These are phyloP conservation scores for Macrotyloma uniflorum DNA, from an alignment of 306 rosid genomes.

Conservation along the genomic window DNA sequence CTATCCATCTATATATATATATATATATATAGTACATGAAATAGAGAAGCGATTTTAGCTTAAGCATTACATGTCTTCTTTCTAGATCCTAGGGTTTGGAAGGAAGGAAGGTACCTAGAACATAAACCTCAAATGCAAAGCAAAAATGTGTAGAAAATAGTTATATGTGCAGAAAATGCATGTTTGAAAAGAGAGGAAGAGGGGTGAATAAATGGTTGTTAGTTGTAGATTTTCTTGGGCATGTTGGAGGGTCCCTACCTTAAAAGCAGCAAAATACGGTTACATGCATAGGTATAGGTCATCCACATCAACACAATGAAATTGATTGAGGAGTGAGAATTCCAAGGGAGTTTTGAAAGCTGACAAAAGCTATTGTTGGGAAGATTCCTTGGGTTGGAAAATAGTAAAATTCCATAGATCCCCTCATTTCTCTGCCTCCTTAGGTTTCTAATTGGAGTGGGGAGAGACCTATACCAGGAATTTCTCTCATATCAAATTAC, in stretches of 20 bases:
- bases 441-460: conserved; percentile 28
- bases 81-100: not conserved
- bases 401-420: not conserved
- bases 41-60: not conserved
- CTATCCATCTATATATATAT: not conserved
- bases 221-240: conserved; percentile 31
- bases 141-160: not conserved
- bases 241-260: conserved; percentile 41
- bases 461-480: not conserved
- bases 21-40: not conserved
- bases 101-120: not conserved
- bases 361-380: conserved; percentile 37
- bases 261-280: conserved; percentile 20
- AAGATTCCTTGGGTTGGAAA: conserved; percentile 36
- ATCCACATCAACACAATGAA: conserved; percentile 9
- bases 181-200: conserved; percentile 17
- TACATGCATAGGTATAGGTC: conserved; percentile 13
- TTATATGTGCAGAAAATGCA: no score
- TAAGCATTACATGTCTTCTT: not conserved
- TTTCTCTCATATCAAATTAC: conserved; percentile 18
- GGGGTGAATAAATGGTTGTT: conserved; percentile 30
- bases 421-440: conserved; percentile 24
- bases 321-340: conserved; percentile 39
- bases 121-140: conserved; percentile 1
- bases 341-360: conserved; percentile 32